Conservation (phyloP, 2,329 filamentous ascomycete species). For the Pyrenochaeta sp. region DNA sequence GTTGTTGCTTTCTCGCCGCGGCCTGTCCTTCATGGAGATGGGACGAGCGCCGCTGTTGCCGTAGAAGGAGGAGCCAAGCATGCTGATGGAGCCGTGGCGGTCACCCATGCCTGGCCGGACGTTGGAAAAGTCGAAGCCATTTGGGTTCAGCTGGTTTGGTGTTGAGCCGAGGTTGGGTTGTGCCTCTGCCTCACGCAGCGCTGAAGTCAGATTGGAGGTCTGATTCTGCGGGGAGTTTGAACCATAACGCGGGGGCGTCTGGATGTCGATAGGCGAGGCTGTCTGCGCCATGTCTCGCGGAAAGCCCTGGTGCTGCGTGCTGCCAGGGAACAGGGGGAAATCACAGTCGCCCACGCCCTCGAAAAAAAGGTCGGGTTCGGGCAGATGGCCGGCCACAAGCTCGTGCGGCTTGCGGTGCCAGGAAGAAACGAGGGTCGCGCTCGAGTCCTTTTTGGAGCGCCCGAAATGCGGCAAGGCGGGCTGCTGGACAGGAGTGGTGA, state of each 20-base stretch:
- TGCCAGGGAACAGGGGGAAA: conserved; percentile 50
- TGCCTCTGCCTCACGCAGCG: conserved; percentile 61
- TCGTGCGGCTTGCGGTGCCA: conserved; percentile 56
- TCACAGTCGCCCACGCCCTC: conserved; percentile 53
- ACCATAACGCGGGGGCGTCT: conserved; percentile 61
- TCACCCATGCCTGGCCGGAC: conserved; percentile 47
- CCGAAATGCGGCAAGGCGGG: conserved; percentile 53
- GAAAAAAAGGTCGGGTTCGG: conserved; percentile 50
- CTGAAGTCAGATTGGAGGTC: conserved; percentile 70
- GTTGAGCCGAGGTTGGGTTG: conserved; percentile 39
- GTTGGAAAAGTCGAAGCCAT: conserved; percentile 40
- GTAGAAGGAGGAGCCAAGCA: conserved; percentile 60
- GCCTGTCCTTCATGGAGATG: conserved; percentile 67
- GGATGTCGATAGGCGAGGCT: conserved; percentile 68
- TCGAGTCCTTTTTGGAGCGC: conserved; percentile 52
- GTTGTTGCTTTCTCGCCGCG: conserved; percentile 66
- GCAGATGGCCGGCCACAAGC: conserved; percentile 40
- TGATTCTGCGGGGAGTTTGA: conserved; percentile 69
- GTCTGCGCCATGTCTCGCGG: conserved; percentile 60
- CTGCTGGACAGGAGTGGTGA: conserved; percentile 51
- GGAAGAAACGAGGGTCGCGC: conserved; percentile 47
- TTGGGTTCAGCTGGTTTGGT: conserved; percentile 55
- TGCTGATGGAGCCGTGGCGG: conserved; percentile 64
- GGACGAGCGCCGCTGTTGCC: conserved; percentile 64
- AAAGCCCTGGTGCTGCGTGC: conserved; percentile 30